Percentiles rank a stretch among this genome's conserved stretches.
Conservation (phyloP, 2,329 filamentous ascomycete species). For the Beauveria caledonica region DNA sequence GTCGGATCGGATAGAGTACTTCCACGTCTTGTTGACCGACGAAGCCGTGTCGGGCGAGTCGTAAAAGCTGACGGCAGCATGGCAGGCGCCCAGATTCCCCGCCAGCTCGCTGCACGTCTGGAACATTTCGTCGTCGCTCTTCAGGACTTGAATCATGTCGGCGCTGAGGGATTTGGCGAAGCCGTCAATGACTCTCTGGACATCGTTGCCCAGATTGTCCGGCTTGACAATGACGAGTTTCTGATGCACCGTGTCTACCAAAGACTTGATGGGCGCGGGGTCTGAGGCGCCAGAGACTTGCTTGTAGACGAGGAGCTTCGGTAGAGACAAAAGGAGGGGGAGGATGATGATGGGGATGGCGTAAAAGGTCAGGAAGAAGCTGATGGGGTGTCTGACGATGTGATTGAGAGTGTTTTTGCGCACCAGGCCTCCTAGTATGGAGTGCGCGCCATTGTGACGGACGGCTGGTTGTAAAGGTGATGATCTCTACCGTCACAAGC, state of each 20-base stretch:
- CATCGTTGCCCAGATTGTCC: constrained; percentile 17
- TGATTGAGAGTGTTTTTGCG: constrained; percentile 19
- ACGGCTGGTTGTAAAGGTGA: neutral
- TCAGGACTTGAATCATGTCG: constrained; percentile 13
- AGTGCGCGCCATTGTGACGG: neutral
- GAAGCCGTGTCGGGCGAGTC: constrained; percentile 21
- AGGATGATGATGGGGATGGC: constrained; percentile 22
- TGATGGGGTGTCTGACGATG: constrained; percentile 16
- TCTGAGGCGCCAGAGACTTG: constrained; percentile 15
- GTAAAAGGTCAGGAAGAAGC: constrained; percentile 19
- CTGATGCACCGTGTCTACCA: constrained; percentile 16
- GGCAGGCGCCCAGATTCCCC: constrained; percentile 18
- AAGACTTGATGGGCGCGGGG: constrained; percentile 16
- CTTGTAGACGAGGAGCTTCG: constrained; percentile 15
- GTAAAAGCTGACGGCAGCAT: constrained; percentile 21
- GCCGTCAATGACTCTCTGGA: constrained; percentile 18
- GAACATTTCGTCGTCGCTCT: constrained; percentile 15
- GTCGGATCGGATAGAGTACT: constrained; percentile 22
- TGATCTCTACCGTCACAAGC: neutral
- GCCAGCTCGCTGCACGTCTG: constrained; percentile 17
- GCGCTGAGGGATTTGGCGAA: constrained; percentile 17
- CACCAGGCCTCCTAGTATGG: constrained; percentile 14
- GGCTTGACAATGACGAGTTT: constrained; percentile 21
- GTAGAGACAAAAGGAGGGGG: constrained; percentile 20
- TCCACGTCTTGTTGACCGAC: constrained; percentile 18